These are phyloP conservation scores for Spongospora subterranea DNA, from an alignment of 208 protist genomes.

Conservation along the genomic window DNA sequence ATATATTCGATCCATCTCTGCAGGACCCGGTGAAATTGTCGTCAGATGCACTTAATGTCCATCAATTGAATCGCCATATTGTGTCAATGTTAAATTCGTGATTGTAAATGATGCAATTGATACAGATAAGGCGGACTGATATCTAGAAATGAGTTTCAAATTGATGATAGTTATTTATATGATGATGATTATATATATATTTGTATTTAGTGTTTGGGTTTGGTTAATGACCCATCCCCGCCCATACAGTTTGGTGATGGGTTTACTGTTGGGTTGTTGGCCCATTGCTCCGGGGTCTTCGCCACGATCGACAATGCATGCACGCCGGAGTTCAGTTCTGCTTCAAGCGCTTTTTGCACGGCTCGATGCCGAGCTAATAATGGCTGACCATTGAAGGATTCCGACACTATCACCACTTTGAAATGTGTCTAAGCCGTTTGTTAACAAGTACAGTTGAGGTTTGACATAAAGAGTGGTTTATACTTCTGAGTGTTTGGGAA, in stretches of 20 bases:
- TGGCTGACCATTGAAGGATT: neutral
- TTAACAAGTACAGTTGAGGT: neutral
- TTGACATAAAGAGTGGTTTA: neutral
- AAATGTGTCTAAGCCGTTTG: neutral
- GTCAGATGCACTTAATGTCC: too few species aligned
- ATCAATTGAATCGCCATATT: too few species aligned
- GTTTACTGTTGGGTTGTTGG: neutral
- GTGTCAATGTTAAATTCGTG: too few species aligned
- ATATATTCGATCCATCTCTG: too few species aligned
- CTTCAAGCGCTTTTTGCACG: neutral
- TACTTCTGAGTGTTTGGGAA: conserved; percentile 31
- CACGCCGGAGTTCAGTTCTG: neutral
- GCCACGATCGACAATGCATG: conserved; percentile 30
- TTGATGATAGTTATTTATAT: too few species aligned
- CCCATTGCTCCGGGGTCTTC: neutral
- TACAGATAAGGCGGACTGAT: too few species aligned
- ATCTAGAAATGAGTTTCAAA: too few species aligned
- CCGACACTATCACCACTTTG: conserved; percentile 4
- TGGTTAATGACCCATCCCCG: conserved; percentile 18
- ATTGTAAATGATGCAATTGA: too few species aligned
- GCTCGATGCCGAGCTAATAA: conserved; percentile 3
- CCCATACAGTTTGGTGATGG: conserved; percentile 26
- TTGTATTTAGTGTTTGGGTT: neutral
- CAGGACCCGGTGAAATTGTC: too few species aligned
- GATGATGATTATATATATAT: too few species aligned